Percentiles rank a stretch among this genome's conserved stretches.
Evolutionary conservation across 345 rosid genomes (phyloP).

Genomic region (Eutrema heterophyllum): DNA sequence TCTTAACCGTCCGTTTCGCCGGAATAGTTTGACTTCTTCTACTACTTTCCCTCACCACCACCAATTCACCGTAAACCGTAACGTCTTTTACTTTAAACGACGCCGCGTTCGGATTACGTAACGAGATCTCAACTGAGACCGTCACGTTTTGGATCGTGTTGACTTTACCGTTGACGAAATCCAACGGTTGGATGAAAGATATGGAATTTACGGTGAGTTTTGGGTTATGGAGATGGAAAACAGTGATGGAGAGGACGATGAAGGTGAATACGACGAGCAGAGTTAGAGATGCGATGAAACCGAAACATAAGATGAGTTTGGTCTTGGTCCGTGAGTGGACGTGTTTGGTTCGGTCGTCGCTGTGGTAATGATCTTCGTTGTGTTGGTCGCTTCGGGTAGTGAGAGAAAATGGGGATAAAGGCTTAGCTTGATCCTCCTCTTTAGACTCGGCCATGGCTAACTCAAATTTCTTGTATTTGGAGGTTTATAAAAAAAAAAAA

Average conservation of each 20-base stretch:
- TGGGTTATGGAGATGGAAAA: constrained; percentile 26
- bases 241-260: constrained; percentile 25
- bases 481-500: not conserved
- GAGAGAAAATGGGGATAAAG: constrained; percentile 20
- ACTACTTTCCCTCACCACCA: not conserved
- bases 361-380: constrained; percentile 7
- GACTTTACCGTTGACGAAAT: constrained; percentile 18
- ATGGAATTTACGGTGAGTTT: constrained; percentile 13
- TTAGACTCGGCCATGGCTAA: constrained; percentile 14
- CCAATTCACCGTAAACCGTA: not conserved
- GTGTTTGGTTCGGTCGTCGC: constrained; percentile 6
- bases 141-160: constrained; percentile 6
- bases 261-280: constrained; percentile 22
- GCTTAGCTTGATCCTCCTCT: constrained; percentile 15
- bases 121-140: constrained; percentile 1
- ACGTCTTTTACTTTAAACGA: not conserved
- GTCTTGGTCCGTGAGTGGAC: constrained; percentile 2
- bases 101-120: constrained; percentile 16
- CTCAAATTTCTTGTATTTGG: not conserved
- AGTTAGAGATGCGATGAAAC: constrained; percentile 10
- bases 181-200: constrained; percentile 15
- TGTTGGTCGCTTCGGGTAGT: constrained; percentile 18
- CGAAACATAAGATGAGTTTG: constrained; percentile 32
- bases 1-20: constrained; percentile 19
- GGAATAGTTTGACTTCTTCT: constrained; percentile 3